Base-by-base conservation (phyloP, 345 rosid species). In the Raphanus sativus region DNA sequence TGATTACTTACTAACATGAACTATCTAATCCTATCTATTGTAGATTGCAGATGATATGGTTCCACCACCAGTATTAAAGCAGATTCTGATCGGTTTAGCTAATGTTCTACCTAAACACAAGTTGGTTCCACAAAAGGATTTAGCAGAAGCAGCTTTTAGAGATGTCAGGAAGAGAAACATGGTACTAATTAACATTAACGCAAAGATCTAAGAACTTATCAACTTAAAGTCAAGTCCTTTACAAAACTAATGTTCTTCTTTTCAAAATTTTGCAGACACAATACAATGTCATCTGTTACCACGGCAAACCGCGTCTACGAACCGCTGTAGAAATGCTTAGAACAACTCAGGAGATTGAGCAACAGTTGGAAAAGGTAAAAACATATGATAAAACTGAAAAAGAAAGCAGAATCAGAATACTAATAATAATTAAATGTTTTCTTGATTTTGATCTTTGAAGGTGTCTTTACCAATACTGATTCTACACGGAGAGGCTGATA, bases 41-140 rank as follows among this genome's bases (percentile, higher is more conserved):
- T 75, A 96, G 99, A 91, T 96, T 81, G 90, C 98, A 74, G 99
- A 91, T 73, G 89, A 91, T 80, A 81, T 96, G 88, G 84, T 81
- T 75, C 99, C 99, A 11, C 90, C 94, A 7, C 75, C 79, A 65
- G 38, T 89, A 1, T 32, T 93, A 65, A 84, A 83, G 42, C 84
- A 87, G 79, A 24, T 96, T 25, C 85, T 96, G 78, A 91, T 93
- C 0, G 92, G 89, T 34, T 54, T 96, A 5, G 92, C 98, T 58
- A 84, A 76, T 63, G 36, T 96, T 80, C 87, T 96, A 56, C 99
- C 98, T 2, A 93, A 67, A 82, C 81, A 75, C 30, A 96, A 96
- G 89, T 76, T 91, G 77, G 99, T 96, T 73, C 99, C 98, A 15
- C 91, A 88, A 65, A 90, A 87, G 83, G 90, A 93, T 84, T 62